Conservation (phyloP, 108 stramenopile species). For the Fistulifera pelliculosa region DNA sequence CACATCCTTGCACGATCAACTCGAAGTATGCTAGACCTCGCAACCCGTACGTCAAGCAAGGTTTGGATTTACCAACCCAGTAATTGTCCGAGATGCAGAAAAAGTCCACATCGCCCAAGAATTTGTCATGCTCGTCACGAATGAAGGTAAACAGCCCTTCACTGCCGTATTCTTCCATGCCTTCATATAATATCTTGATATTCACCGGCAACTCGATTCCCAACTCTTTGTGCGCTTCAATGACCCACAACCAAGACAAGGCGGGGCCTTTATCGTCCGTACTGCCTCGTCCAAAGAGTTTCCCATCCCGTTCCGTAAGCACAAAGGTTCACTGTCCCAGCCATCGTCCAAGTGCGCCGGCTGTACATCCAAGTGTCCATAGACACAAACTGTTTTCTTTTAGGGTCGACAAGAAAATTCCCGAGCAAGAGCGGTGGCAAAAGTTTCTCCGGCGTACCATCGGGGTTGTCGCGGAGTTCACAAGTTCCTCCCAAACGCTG, state of each 20-base stretch:
- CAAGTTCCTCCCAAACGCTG: conserved; percentile 43
- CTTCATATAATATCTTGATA: conserved; percentile 71
- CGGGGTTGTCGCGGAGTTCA: conserved; percentile 48
- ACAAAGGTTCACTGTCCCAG: conserved; percentile 76
- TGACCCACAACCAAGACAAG: conserved; percentile 71
- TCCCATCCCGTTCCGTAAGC: conserved; percentile 62
- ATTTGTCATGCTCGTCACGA: conserved; percentile 43
- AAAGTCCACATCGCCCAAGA: conserved; percentile 66
- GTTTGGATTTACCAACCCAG: conserved; percentile 69
- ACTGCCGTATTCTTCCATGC: conserved; percentile 79
- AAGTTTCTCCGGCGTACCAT: conserved; percentile 29
- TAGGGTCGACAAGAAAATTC: conserved; percentile 36
- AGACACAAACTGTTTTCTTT: conserved; percentile 73
- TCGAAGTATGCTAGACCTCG: conserved; percentile 73
- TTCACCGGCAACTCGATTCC: conserved; percentile 59
- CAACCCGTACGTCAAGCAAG: conserved; percentile 78
- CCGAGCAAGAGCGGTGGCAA: conserved; percentile 63
- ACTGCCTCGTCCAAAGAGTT: conserved; percentile 64
- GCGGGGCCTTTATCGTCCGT: conserved; percentile 86
- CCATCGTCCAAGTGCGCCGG: conserved; percentile 67
- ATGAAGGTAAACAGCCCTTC: conserved; percentile 71
- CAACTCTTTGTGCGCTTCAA: conserved; percentile 57
- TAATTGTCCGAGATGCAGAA: conserved; percentile 26
- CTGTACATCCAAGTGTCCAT: conserved; percentile 75
- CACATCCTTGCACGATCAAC: conserved; percentile 48